phyloP scores from a whole-genome alignment of 495 filamentous ascomycete genomes.

The Chaetomium tenue region DNA sequence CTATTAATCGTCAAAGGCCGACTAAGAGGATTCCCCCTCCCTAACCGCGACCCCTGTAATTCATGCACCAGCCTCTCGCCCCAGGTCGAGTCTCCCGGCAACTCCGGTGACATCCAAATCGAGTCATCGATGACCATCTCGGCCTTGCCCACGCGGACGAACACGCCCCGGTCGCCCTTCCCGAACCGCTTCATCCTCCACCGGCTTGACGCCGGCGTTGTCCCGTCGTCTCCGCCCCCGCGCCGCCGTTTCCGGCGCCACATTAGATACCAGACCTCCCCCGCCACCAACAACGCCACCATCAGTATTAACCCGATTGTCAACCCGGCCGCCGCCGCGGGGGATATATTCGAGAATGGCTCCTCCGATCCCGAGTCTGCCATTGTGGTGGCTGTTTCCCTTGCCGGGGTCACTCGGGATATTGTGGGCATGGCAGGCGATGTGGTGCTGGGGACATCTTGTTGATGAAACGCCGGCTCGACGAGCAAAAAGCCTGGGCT shows the following conservation, averaged over 20 bases:
- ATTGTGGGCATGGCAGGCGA: not conserved
- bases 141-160: constrained; percentile 15
- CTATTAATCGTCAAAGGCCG: constrained; percentile 16
- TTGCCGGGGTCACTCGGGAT: not conserved
- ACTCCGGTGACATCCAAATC: constrained; percentile 19
- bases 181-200: constrained; percentile 7
- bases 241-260: constrained; percentile 23
- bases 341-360: not conserved
- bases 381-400: not conserved
- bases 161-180: constrained; percentile 9
- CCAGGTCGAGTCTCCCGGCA: constrained; percentile 17
- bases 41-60: constrained; percentile 12
- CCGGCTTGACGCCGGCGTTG: not conserved
- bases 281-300: constrained; percentile 11
- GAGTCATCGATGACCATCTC: constrained; percentile 4
- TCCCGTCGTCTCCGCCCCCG: not conserved
- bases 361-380: not conserved
- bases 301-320: constrained; percentile 20
- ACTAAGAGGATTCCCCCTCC: not conserved
- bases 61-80: constrained; percentile 18
- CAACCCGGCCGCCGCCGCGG: constrained; percentile 14
- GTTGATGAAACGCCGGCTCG: not conserved
- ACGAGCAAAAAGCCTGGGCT: constrained; percentile 23
- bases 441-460: not conserved
- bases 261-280: constrained; percentile 18